Evolutionary conservation across 1,139 yeast species (phyloP).

Genomic region (Kluyveromyces sp.): DNA sequence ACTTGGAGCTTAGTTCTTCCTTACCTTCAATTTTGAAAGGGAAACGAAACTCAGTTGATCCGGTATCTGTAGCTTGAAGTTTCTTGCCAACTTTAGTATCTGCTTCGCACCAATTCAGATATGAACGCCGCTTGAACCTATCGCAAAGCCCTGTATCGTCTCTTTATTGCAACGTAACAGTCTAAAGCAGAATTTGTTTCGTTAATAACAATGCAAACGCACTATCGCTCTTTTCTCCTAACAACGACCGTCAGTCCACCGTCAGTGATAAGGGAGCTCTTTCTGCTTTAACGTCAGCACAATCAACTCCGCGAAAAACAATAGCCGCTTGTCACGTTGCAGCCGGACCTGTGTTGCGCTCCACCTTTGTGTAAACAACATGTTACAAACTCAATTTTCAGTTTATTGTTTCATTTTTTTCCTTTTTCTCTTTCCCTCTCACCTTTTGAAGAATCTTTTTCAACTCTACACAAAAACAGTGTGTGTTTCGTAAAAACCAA

Average conservation of each 20-base stretch:
- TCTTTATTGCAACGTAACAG: neutral
- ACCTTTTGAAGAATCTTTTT: constrained; percentile 3
- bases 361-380: constrained; percentile 1
- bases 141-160: neutral
- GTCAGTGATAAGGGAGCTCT: neutral
- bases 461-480: neutral
- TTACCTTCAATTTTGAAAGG: too few relatives aligned
- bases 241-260: neutral
- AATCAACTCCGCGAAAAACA: neutral
- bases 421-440: constrained; percentile 4
- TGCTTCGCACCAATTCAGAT: neutral
- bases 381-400: constrained; percentile 1
- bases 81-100: neutral
- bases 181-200: neutral
- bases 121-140: too few relatives aligned
- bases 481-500: neutral
- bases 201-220: neutral
- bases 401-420: constrained; percentile 3
- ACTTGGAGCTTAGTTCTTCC: too few relatives aligned
- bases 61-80: too few relatives aligned
- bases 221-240: neutral
- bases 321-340: neutral
- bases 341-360: constrained; percentile 1
- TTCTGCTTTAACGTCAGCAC: neutral
- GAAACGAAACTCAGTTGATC: too few relatives aligned